These are phyloP conservation scores for Salisapilia sapeloensis DNA, from an alignment of 352 stramenopile genomes.

Conservation along the genomic window DNA sequence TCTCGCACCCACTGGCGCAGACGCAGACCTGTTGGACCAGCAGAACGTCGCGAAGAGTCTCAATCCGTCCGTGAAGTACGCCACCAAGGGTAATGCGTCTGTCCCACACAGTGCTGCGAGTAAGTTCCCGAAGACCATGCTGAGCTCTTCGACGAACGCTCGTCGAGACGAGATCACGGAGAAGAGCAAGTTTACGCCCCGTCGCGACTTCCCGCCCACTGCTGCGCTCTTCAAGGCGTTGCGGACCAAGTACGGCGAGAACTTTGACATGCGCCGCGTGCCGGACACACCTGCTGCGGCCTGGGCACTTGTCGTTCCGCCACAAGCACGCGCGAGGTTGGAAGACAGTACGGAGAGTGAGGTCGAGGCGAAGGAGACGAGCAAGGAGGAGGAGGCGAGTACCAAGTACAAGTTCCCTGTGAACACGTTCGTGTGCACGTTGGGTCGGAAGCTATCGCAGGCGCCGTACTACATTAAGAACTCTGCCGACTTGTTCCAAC, in stretches of 20 bases:
- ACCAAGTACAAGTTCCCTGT: slow-evolving; percentile 49
- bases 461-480: slow-evolving; percentile 81
- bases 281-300: slow-evolving; percentile 55
- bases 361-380: background rate
- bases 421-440: slow-evolving; percentile 73
- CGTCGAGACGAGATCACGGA: slow-evolving; percentile 59
- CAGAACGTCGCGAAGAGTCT: slow-evolving; percentile 56
- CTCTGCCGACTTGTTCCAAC: slow-evolving; percentile 64
- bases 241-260: slow-evolving; percentile 66
- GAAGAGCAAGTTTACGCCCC: slow-evolving; percentile 63
- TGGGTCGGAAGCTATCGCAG: slow-evolving; percentile 66
- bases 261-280: slow-evolving; percentile 51
- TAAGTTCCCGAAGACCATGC: slow-evolving; percentile 52
- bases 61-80: slow-evolving; percentile 28
- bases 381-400: background rate
- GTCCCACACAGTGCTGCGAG: slow-evolving; percentile 53
- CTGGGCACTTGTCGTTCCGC: slow-evolving; percentile 61
- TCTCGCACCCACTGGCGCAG: slow-evolving; percentile 14
- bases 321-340: slow-evolving; percentile 34
- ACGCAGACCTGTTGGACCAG: slow-evolving; percentile 29
- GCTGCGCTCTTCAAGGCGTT: slow-evolving; percentile 72
- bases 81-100: slow-evolving; percentile 11
- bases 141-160: slow-evolving; percentile 33
- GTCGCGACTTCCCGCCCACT: slow-evolving; percentile 69
- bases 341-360: slow-evolving; percentile 13